Evolutionary conservation across 2,329 filamentous ascomycete genomes (phyloP).

Genomic region (Biscogniauxia marginata): DNA sequence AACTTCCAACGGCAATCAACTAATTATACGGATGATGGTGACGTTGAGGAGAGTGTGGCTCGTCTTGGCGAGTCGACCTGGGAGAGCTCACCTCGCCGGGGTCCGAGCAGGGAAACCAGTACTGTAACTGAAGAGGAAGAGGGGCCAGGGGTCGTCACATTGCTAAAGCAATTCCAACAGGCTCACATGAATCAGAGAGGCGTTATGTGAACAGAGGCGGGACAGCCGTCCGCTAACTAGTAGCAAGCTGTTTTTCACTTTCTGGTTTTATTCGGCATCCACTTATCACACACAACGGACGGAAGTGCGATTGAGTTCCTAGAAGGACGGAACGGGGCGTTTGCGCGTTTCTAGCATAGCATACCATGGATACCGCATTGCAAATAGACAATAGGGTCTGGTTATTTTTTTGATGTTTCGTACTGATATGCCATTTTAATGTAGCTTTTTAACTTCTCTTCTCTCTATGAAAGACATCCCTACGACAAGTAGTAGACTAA

Average conservation of each 20-base stretch:
- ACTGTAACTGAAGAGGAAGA: slow-evolving; percentile 42
- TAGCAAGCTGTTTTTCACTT: background rate
- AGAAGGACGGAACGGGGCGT: background rate
- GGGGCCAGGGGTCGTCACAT: slow-evolving; percentile 54
- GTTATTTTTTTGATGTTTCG: background rate
- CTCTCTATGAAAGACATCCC: background rate
- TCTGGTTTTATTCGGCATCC: background rate
- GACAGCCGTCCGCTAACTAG: background rate
- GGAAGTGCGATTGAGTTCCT: background rate
- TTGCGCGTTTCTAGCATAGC: background rate
- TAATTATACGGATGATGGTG: slow-evolving; percentile 59
- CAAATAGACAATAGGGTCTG: background rate
- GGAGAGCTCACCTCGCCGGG: slow-evolving; percentile 55
- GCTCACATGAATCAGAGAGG: slow-evolving; percentile 51
- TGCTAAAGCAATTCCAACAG: slow-evolving; percentile 60
- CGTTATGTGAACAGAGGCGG: slow-evolving; percentile 27
- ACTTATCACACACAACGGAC: background rate
- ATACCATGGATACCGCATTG: background rate
- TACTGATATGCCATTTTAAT: background rate
- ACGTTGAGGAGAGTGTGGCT: slow-evolving; percentile 51
- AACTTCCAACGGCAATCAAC: slow-evolving; percentile 36
- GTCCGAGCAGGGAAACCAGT: slow-evolving; percentile 53
- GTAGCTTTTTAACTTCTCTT: background rate
- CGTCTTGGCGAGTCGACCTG: slow-evolving; percentile 58
- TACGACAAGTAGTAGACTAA: background rate